Evolutionary conservation across 108 stramenopile genomes (phyloP), one percentile per base, ranked within the genome.

Genomic region (Asterionellopsis glacialis): DNA sequence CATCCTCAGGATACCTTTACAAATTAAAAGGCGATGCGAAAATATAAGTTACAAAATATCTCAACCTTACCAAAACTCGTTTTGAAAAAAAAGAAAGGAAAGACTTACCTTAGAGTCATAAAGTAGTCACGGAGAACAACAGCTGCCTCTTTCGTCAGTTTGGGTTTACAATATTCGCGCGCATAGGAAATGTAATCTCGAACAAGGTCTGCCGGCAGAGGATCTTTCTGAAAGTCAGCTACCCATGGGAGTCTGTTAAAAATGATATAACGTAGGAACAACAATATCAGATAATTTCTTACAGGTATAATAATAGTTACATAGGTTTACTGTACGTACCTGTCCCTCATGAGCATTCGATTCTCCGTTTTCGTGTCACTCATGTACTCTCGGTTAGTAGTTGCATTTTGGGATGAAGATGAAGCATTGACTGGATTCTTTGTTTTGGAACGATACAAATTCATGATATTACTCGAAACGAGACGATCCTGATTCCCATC

Each of bases 151-250:
- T 41, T 23, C 15, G 94, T 92, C 62, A 99, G 73, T 51, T 83
- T 82, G 0, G 98, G 98, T 39, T 82, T 81, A 63, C 96, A 97
- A 64, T 93, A 93, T 51, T 93, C 86, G 50, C 94, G 72, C 21
- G 95, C 97, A 67, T 98, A 98, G 6, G 97, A 87, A 51, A 98
- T 87, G 75, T 99, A 99, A 63, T 97, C 96, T 61, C 95, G 79
- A 6, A 99, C 79, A 21, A 97, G 75, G 57, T 77, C 73, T 50
- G 78, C 62, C 16, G 87, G 90, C 21, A 90, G 70, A 45, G 94
- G 87, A 26, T 91, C 74, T 41, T 82, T 88, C 72, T 87, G 84
- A 39, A 85, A 78, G 1, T 73, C 51, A 4, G 87, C 57, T 9
- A 91, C 94, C 83, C 90, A 85, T 23, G 84, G 73, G 0, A 98